Evolutionary conservation across 1,284 basidiomycete genomes (phyloP), one percentile per base, ranked within the genome.

Genomic region (Melampsora americana): DNA sequence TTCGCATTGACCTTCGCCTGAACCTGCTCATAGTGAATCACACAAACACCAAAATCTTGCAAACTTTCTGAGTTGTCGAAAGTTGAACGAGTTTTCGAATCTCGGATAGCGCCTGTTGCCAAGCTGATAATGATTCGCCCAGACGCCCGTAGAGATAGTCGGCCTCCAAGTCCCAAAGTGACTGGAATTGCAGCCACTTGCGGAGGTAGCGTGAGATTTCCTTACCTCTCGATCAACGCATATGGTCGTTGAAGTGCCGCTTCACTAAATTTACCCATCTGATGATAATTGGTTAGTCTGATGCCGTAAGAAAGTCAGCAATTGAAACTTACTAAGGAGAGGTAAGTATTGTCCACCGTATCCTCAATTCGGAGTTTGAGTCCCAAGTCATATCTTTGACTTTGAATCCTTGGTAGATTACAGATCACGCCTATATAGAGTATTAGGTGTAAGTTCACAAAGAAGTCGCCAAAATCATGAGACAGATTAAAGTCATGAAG

Each of bases 111-210:
- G 99, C 88, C 81, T 95, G 82, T 82, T 96, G 93, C 96, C 96
- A 99, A 82, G 90, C 87, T 0, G 88, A 88, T 26, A 99, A 88
- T 12, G 92, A 92, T 82, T 98, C 94, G 23, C 95, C 96, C 7
- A 98, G 89, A 0, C 92, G 90, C 80, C 89, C 90, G 86, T 96
- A 98, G 26, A 99, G 94, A 81, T 91, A 91, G 86, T 98, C 95
- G 18, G 94, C 88, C 84, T 99, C 94, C 66, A 98, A 89, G 83
- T 99, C 96, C 96, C 95, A 99, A 0, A 99, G 86, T 0, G 94
- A 95, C 84, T 99, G 96, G 88, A 99, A 99, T 82, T 95, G 94
- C 0, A 98, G 88, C 95, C 96, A 99, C 85, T 96, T 96, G 79
- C 87, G 90, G 68, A 98, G 93, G 83, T 99, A 99, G 60, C 90